Percentiles rank a stretch among this genome's conserved stretches.
Evolutionary conservation across 441 rosid genomes (phyloP).

Genomic region (Gossypium gossypioides): DNA sequence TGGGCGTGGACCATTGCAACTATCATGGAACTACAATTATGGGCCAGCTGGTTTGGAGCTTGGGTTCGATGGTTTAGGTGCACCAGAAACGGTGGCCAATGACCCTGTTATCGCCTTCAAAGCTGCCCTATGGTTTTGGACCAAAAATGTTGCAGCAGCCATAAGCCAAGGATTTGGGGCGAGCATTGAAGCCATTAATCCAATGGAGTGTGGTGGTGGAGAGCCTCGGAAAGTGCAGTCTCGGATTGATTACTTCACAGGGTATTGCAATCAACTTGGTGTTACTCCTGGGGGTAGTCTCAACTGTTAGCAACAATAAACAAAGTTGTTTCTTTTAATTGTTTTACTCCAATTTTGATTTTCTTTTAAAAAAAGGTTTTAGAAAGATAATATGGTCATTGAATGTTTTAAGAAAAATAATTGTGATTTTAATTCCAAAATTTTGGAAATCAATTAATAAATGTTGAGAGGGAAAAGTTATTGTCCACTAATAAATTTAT

Average conservation of each 20-base stretch:
- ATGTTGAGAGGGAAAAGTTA: too few relatives aligned
- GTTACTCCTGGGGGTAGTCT: slow-evolving; percentile 49
- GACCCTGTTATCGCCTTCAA: slow-evolving; percentile 44
- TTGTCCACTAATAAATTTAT: too few relatives aligned
- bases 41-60: slow-evolving; percentile 32
- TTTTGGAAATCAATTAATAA: too few relatives aligned
- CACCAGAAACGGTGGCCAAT: slow-evolving; percentile 51
- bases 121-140: slow-evolving; percentile 61
- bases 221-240: slow-evolving; percentile 32
- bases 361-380: not conserved
- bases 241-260: slow-evolving; percentile 34
- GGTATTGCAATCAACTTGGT: slow-evolving; percentile 43
- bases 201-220: slow-evolving; percentile 45
- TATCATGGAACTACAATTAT: slow-evolving; percentile 61
- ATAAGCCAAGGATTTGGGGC: slow-evolving; percentile 59
- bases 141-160: slow-evolving; percentile 34
- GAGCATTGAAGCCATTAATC: slow-evolving; percentile 48
- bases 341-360: not conserved
- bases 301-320: slow-evolving; percentile 27
- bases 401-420: not conserved
- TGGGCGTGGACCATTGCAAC: slow-evolving; percentile 61
- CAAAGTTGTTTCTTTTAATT: not conserved
- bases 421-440: not conserved
- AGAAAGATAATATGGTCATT: too few relatives aligned
- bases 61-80: slow-evolving; percentile 36